A percentile compares a stretch with the other conserved stretches of the same genome.
Evolutionary conservation across 768 basidiomycete genomes (phyloP).

Genomic region (Lactarius psammicola): DNA sequence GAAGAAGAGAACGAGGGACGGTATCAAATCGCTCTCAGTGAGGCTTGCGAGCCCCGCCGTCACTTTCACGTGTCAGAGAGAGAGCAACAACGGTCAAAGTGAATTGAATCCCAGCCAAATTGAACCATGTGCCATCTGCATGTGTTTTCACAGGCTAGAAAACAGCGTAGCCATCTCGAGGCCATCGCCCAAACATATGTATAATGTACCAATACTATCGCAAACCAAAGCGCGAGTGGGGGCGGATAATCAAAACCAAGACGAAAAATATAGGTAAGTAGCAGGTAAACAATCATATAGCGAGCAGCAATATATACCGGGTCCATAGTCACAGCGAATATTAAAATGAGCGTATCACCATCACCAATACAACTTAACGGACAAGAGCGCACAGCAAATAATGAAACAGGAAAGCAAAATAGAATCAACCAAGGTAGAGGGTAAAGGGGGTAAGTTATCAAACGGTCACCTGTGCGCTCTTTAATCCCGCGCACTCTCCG

Average conservation of each 20-base stretch:
- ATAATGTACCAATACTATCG: conserved; percentile 27
- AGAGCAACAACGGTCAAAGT: background rate
- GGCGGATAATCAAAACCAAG: conserved; percentile 14
- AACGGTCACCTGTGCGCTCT: conserved; percentile 10
- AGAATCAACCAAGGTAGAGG: conserved; percentile 10
- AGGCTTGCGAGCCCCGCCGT: background rate
- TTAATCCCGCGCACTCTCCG: conserved; percentile 28
- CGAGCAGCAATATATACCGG: conserved; percentile 27
- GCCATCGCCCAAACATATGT: conserved; percentile 28
- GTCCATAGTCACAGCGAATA: conserved; percentile 26
- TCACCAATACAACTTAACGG: conserved; percentile 18
- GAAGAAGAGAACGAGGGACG: background rate
- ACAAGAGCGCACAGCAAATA: conserved; percentile 24
- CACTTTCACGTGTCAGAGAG: conserved; percentile 21
- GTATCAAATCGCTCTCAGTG: background rate
- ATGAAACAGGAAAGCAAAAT: conserved; percentile 20
- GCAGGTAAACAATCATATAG: conserved; percentile 16
- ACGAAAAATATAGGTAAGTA: conserved; percentile 14
- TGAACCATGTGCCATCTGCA: background rate
- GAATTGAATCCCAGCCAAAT: background rate
- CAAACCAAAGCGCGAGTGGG: conserved; percentile 4
- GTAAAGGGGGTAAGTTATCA: background rate
- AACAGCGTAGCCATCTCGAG: conserved; percentile 16
- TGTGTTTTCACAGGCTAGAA: conserved; percentile 5
- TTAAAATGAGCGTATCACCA: conserved; percentile 23